Percentiles rank a stretch among this genome's conserved stretches.
phyloP scores from a whole-genome alignment of 1,139 yeast genomes.

The Yamadazyma dendronema region DNA sequence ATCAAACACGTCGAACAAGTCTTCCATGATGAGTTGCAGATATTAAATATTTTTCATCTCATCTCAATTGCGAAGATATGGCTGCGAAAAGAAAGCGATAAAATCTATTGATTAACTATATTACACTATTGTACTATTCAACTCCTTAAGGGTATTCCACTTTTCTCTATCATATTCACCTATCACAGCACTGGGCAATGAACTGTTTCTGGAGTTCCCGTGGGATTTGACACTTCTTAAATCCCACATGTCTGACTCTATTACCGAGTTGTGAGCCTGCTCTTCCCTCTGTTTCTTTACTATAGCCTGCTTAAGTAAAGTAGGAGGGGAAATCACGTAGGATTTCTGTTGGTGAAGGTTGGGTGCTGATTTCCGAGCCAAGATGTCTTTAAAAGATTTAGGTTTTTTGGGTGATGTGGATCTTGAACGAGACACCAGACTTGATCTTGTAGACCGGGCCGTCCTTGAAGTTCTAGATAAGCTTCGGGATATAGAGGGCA shows the following conservation, averaged over 20 bases:
- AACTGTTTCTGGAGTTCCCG: conserved; percentile 41
- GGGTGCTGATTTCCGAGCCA: conserved; percentile 5
- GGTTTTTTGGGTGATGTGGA: conserved; percentile 11
- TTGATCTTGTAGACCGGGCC: background rate
- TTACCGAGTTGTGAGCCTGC: conserved; percentile 18
- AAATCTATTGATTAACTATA: too few species aligned
- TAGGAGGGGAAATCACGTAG: conserved; percentile 12
- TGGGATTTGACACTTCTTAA: conserved; percentile 37
- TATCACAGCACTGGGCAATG: conserved; percentile 57
- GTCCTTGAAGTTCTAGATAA: conserved; percentile 13
- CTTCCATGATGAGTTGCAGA: conserved; percentile 33
- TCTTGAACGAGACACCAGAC: conserved; percentile 4
- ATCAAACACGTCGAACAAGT: conserved; percentile 67
- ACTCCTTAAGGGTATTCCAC: conserved; percentile 51
- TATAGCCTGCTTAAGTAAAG: conserved; percentile 19
- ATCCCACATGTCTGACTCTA: conserved; percentile 38
- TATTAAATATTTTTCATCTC: background rate
- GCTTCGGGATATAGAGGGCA: background rate
- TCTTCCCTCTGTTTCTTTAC: conserved; percentile 10
- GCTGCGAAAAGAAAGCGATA: background rate
- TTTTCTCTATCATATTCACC: conserved; percentile 67
- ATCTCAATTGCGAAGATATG: conserved; percentile 2
- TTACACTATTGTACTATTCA: conserved; percentile 8
- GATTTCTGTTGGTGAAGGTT: background rate
- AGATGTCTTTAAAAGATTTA: conserved; percentile 9